Percentiles rank a stretch among this genome's conserved stretches.
phyloP scores from a whole-genome alignment of 2,329 filamentous ascomycete genomes.

The Nannizziopsis barbatae region DNA sequence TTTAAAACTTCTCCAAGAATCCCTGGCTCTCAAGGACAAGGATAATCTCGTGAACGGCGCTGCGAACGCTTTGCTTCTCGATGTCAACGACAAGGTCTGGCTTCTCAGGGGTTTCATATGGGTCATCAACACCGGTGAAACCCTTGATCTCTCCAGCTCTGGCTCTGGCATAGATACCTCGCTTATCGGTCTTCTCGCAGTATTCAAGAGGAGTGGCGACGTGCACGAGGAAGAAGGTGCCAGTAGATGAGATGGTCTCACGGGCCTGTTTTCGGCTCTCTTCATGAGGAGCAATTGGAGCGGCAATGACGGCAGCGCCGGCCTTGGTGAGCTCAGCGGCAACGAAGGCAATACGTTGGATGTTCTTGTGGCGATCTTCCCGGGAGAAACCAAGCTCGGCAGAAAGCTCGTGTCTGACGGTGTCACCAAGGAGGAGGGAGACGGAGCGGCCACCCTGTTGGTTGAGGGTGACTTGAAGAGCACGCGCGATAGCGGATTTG shows the following conservation, averaged over 20 bases:
- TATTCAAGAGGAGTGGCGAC: conserved; percentile 86
- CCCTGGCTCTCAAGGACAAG: conserved; percentile 82
- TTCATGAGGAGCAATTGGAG: conserved; percentile 91
- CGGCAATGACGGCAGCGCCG: conserved; percentile 88
- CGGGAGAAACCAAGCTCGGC: conserved; percentile 91
- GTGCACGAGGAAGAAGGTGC: conserved; percentile 87
- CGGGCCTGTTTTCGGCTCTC: conserved; percentile 62
- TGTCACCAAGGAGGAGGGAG: conserved; percentile 89
- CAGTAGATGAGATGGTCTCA: conserved; percentile 68
- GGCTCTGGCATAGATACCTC: conserved; percentile 76
- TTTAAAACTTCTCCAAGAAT: conserved; percentile 58
- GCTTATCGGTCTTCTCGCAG: conserved; percentile 89
- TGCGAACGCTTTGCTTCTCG: conserved; percentile 77
- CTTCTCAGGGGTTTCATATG: conserved; percentile 76
- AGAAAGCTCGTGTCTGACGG: conserved; percentile 82
- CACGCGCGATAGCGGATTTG: conserved; percentile 92
- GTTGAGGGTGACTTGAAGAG: conserved; percentile 92
- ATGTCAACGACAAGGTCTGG: conserved; percentile 75
- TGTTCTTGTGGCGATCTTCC: conserved; percentile 88
- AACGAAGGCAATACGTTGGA: conserved; percentile 91
- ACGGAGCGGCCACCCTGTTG: conserved; percentile 94
- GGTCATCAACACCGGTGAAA: conserved; percentile 96
- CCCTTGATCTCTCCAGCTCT: conserved; percentile 87
- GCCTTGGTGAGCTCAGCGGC: conserved; percentile 87
- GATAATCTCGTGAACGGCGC: conserved; percentile 93